Conservation (phyloP, 192 early-diverging fungal species). For the Umbelopsis sp. region DNA sequence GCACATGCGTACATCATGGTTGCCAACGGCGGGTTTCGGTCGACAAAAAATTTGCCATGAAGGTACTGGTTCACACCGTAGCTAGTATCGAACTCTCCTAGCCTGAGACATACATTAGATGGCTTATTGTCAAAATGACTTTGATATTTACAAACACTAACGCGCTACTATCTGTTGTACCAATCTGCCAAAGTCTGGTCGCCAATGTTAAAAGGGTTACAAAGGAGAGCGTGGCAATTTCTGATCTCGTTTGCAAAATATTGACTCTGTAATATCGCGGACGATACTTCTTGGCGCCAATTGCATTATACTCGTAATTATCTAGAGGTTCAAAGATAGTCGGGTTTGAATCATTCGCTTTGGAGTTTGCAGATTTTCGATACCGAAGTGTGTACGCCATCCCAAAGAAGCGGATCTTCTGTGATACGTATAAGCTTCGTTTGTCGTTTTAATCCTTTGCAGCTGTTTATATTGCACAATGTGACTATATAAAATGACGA, state of each 20-base stretch:
- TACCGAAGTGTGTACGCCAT: constrained; percentile 3
- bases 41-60: constrained; percentile 35
- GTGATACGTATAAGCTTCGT: no score
- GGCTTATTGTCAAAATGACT: background rate
- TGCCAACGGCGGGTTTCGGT: constrained; percentile 28
- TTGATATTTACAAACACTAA: background rate
- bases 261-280: background rate
- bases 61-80: constrained; percentile 33
- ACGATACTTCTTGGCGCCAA: background rate
- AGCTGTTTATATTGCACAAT: no score
- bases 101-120: background rate
- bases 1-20: constrained; percentile 19
- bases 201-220: constrained; percentile 3
- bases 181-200: constrained; percentile 13
- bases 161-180: background rate
- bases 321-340: constrained; percentile 5
- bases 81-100: constrained; percentile 21
- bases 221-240: background rate
- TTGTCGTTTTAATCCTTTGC: no score
- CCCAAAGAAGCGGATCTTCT: background rate
- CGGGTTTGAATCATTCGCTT: background rate
- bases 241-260: constrained; percentile 2
- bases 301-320: background rate
- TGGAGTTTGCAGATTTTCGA: constrained; percentile 1
- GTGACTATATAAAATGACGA: no score